These are phyloP conservation scores for Lentinus polychrous DNA, from an alignment of 1,284 basidiomycete genomes.

Conservation along the genomic window DNA sequence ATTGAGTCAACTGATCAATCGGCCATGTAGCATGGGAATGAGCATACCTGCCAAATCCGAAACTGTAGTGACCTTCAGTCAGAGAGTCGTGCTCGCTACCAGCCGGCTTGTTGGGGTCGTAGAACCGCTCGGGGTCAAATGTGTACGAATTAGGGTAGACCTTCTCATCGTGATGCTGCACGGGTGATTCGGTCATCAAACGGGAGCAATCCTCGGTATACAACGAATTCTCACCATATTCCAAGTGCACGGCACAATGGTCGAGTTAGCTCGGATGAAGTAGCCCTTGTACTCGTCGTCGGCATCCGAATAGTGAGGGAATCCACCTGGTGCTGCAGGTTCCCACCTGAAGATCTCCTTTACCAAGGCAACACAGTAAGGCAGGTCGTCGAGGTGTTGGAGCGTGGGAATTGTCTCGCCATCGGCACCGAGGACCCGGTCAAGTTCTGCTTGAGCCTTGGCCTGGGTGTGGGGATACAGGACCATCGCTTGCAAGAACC, in stretches of 20 bases:
- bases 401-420: background rate
- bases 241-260: constrained; percentile 9
- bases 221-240: constrained; percentile 1
- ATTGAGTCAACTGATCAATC: constrained; percentile 1
- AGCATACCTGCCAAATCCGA: no score
- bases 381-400: background rate
- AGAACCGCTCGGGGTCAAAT: background rate
- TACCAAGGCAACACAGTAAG: constrained; percentile 4
- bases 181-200: no score
- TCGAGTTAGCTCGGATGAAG: constrained; percentile 12
- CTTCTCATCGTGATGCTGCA: no score
- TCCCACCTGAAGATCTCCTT: constrained; percentile 5
- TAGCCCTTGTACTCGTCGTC: constrained; percentile 20
- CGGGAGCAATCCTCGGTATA: no score
- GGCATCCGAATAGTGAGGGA: background rate
- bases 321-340: background rate
- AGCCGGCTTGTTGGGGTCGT: background rate
- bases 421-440: background rate
- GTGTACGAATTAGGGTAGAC: constrained; percentile 9
- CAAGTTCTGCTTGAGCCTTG: constrained; percentile 1
- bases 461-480: constrained; percentile 1
- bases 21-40: background rate
- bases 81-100: background rate
- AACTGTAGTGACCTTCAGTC: no score
- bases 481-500: constrained; percentile 10